Conservation (phyloP, 345 rosid genomes). For the Aethionema arabicum region DNA sequence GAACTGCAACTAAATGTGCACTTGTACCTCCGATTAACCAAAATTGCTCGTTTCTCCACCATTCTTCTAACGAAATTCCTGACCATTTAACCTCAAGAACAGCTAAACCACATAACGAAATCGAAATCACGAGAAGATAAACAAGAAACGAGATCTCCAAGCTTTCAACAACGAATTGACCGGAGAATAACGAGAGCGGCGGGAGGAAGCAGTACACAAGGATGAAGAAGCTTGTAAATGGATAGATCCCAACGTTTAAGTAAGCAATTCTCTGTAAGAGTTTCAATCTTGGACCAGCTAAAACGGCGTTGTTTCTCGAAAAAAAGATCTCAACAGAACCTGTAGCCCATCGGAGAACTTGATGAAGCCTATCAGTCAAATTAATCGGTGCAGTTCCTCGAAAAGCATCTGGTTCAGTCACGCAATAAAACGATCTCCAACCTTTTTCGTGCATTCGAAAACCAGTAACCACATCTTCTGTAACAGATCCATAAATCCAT, state of each 20-base stretch:
- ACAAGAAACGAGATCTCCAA: slow-evolving; percentile 54
- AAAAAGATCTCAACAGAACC: slow-evolving; percentile 91
- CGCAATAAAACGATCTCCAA: slow-evolving; percentile 78
- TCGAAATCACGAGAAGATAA: slow-evolving; percentile 57
- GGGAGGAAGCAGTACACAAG: slow-evolving; percentile 88
- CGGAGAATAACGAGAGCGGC: slow-evolving; percentile 63
- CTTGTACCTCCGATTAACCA: slow-evolving; percentile 93
- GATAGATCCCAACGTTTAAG: slow-evolving; percentile 80
- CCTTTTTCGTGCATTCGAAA: slow-evolving; percentile 84
- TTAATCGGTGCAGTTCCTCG: slow-evolving; percentile 76
- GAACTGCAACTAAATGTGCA: slow-evolving; percentile 78
- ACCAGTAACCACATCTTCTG: slow-evolving; percentile 83
- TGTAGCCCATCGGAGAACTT: slow-evolving; percentile 85
- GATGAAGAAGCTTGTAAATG: slow-evolving; percentile 79
- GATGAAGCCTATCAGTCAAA: slow-evolving; percentile 79
- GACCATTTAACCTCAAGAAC: slow-evolving; percentile 85
- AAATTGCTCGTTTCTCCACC: slow-evolving; percentile 97
- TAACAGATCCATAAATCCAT: slow-evolving; percentile 87
- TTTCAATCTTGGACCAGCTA: slow-evolving; percentile 58
- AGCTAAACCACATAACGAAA: slow-evolving; percentile 61
- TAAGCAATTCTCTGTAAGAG: slow-evolving; percentile 74
- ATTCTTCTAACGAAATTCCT: slow-evolving; percentile 66
- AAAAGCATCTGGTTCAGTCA: slow-evolving; percentile 72
- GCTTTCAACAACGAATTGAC: slow-evolving; percentile 62
- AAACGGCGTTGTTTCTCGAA: slow-evolving; percentile 71